Conservation (phyloP, 768 basidiomycete species). For the Hysterangium stoloniferum region DNA sequence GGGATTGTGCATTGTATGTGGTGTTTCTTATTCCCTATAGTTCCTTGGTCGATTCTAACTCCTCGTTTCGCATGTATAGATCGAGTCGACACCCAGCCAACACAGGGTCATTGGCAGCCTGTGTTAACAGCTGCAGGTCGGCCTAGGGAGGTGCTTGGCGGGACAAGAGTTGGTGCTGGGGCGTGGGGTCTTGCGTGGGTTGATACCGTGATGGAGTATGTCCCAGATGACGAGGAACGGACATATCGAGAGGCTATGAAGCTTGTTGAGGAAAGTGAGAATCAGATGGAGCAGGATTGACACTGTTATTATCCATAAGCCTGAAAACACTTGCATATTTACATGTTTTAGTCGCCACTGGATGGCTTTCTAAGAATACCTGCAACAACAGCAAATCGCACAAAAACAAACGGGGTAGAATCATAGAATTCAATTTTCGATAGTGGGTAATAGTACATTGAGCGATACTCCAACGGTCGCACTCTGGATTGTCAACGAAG, state of each 20-base stretch:
- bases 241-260: background rate
- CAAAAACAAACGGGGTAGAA: too few species aligned
- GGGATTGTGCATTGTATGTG: slow-evolving; percentile 65
- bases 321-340: too few species aligned
- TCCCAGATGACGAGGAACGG: slow-evolving; percentile 15
- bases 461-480: too few species aligned
- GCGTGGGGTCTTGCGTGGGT: slow-evolving; percentile 81
- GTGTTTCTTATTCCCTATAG: slow-evolving; percentile 1
- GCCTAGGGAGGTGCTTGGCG: slow-evolving; percentile 46
- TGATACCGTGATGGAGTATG: slow-evolving; percentile 42
- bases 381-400: too few species aligned
- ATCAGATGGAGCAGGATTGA: background rate
- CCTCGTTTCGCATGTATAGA: too few species aligned
- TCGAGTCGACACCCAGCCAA: slow-evolving; percentile 72
- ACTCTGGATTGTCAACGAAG: too few species aligned
- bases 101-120: slow-evolving; percentile 50
- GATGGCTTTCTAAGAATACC: too few species aligned
- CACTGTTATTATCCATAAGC: background rate
- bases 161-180: slow-evolving; percentile 66
- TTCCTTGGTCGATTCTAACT: slow-evolving; percentile 10
- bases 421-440: too few species aligned
- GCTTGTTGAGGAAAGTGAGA: background rate
- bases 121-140: slow-evolving; percentile 37
- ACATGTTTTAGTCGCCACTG: too few species aligned
- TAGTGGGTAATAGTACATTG: too few species aligned